Conservation (phyloP, 2,329 filamentous ascomycete species). For the Penicillium hordei region DNA sequence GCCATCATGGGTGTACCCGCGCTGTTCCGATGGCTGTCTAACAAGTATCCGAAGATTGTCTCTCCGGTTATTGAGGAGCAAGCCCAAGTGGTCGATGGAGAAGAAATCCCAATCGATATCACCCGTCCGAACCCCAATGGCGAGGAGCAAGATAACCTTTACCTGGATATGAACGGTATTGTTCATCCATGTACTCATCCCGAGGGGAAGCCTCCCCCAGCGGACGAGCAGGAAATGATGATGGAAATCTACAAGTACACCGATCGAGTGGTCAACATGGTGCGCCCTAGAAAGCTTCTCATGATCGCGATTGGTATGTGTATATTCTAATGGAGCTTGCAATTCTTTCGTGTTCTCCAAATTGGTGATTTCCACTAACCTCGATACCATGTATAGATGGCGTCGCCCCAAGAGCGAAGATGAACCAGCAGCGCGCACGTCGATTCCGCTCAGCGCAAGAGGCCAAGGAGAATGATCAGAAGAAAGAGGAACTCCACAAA, state of each 20-base stretch:
- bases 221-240: conserved; percentile 99
- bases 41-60: conserved; percentile 97
- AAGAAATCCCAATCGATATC: conserved; percentile 78
- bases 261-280: conserved; percentile 98
- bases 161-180: conserved; percentile 99
- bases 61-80: conserved; percentile 85
- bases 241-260: conserved; percentile 96
- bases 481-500: conserved; percentile 84
- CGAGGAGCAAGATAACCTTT: conserved; percentile 96
- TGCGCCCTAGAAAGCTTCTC: conserved; percentile 87
- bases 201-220: conserved; percentile 85
- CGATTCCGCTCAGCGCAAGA: conserved; percentile 94
- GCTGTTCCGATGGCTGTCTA: conserved; percentile 93
- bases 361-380: neutral
- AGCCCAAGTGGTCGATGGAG: conserved; percentile 78
- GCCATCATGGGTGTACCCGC: conserved; percentile 83
- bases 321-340: neutral
- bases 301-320: conserved; percentile 88
- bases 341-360: neutral
- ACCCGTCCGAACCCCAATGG: conserved; percentile 89
- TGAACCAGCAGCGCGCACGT: conserved; percentile 98
- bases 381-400: conserved; percentile 62
- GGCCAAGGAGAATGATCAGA: conserved; percentile 87
- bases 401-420: conserved; percentile 95
- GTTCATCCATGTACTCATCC: conserved; percentile 98